These are phyloP conservation scores for Fraxinus velutina DNA, from an alignment of 305 asterid genomes.

Conservation along the genomic window DNA sequence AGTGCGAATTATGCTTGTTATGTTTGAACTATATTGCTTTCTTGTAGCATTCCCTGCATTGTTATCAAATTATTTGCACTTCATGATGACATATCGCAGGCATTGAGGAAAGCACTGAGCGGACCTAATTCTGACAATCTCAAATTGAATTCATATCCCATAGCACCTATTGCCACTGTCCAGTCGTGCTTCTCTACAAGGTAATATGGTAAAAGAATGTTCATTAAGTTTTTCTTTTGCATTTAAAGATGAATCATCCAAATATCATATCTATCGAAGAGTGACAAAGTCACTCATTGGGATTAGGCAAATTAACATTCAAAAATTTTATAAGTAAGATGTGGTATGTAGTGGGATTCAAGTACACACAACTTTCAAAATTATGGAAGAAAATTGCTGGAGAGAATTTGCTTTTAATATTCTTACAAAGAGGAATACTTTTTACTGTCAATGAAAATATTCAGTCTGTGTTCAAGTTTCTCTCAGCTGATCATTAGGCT, in stretches of 20 bases:
- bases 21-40: neutral
- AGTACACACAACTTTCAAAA: neutral
- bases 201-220: slow-evolving; percentile 35
- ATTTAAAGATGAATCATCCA: neutral
- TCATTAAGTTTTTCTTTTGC: neutral
- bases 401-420: neutral
- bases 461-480: neutral
- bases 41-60: neutral
- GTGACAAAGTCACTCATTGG: neutral
- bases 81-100: slow-evolving; percentile 36
- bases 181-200: slow-evolving; percentile 82
- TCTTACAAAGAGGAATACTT: neutral
- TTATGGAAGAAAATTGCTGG: neutral
- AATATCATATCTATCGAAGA: neutral
- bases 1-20: neutral
- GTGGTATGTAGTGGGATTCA: neutral
- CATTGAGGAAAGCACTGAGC: slow-evolving; percentile 60
- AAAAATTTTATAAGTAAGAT: neutral
- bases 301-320: neutral
- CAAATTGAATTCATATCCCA: slow-evolving; percentile 59
- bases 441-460: neutral
- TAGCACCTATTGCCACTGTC: slow-evolving; percentile 74
- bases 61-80: neutral
- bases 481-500: neutral
- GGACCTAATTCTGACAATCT: slow-evolving; percentile 31